Percentiles rank a stretch among this genome's conserved stretches.
Conservation (phyloP, 331 rosid genomes). For the Cydonia oblonga region DNA sequence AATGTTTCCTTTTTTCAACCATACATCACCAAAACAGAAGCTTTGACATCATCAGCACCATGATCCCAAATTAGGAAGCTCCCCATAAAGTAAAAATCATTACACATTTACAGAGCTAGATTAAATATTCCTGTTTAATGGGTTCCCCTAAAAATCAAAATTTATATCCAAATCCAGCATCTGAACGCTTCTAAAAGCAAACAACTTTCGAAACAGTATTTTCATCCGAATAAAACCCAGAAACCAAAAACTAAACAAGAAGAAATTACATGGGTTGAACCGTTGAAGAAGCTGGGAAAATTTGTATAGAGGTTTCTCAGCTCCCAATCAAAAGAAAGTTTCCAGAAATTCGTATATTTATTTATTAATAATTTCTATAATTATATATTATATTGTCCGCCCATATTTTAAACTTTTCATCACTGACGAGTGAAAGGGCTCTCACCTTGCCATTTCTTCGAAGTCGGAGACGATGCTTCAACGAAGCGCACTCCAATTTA, state of each 20-base stretch:
- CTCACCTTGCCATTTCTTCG: conserved; percentile 11
- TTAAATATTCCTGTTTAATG: not conserved
- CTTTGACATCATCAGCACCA: not conserved
- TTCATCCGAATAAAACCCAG: not conserved
- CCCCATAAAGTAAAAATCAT: not conserved
- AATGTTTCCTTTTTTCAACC: not conserved
- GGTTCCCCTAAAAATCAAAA: not conserved
- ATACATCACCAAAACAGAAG: not conserved
- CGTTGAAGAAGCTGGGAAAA: not conserved
- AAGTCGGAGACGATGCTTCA: not conserved
- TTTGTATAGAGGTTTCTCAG: not conserved
- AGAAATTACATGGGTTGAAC: not conserved
- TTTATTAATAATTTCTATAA: no score
- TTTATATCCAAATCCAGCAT: not conserved
- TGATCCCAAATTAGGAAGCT: not conserved
- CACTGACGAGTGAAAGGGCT: not conserved
- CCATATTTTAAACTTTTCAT: not conserved
- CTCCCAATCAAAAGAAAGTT: not conserved
- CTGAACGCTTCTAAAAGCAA: not conserved
- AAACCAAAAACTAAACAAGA: not conserved
- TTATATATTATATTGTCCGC: not conserved
- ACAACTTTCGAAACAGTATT: not conserved
- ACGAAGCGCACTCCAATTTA: not conserved
- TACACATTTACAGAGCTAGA: not conserved
- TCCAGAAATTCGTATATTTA: not conserved